Evolutionary conservation across 192 early-diverging fungal species (phyloP).

Genomic region (Coemansia sp.): DNA sequence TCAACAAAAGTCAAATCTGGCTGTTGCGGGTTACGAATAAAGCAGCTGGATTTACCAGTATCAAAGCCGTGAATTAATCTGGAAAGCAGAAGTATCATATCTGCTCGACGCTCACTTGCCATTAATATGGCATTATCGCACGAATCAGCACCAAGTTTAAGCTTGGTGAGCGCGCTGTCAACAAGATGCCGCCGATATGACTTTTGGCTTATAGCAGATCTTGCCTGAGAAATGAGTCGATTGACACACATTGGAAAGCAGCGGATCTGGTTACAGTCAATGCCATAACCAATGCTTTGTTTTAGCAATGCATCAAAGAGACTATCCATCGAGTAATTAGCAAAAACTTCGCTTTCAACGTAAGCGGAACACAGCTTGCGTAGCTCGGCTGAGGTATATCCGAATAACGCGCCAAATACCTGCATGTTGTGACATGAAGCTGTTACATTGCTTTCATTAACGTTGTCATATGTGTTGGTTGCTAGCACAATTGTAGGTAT

Average conservation of each 20-base stretch:
- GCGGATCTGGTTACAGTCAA: not conserved
- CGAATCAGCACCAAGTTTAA: not conserved
- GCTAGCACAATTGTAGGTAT: not conserved
- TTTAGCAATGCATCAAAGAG: not conserved
- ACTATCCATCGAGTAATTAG: not conserved
- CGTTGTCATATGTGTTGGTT: not conserved
- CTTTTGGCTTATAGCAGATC: not conserved
- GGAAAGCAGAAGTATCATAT: not conserved
- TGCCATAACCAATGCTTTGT: not conserved
- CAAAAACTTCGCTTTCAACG: not conserved
- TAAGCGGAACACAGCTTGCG: not conserved
- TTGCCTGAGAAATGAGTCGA: not conserved
- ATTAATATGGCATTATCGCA: not conserved
- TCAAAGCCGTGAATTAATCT: not conserved
- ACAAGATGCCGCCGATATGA: no score
- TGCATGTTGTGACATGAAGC: not conserved
- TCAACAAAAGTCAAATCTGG: no score
- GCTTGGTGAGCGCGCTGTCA: not conserved
- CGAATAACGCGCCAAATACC: not conserved
- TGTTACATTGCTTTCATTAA: not conserved
- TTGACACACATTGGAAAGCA: not conserved
- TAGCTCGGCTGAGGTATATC: not conserved
- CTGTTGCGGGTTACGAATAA: not conserved
- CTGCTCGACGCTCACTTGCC: not conserved
- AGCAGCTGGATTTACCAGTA: not conserved